Evolutionary conservation across 106 monocot genomes (phyloP), one percentile per base, ranked within the genome.

Genomic region (Dioscorea zingiberensis): DNA sequence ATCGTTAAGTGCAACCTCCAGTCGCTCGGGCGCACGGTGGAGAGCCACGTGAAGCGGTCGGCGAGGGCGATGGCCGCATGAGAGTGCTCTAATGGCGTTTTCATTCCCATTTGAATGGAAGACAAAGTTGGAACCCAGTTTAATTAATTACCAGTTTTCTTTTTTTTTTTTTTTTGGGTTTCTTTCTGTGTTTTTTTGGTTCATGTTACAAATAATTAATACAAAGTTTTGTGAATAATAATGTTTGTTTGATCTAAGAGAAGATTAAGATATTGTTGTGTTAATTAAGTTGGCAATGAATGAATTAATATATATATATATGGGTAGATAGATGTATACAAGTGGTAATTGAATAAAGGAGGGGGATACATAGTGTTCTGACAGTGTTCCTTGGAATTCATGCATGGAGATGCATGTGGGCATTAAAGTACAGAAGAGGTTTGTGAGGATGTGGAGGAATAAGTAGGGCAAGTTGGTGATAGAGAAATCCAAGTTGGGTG

Each of bases 1-100:
- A 87, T 87, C 63, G 87, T 87, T 13, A 56, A 58, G 44, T 77
- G 79, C 58, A 87, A 87, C 66, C 73, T 87, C 25, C 87, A 74
- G 59, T 80, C 83, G 3, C 80, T 87, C n/a, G 80, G 76, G 18
- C 73, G 59, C 61, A 77, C 64, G 21, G 79, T 70, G 18, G 83
- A 75, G 72, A 67, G 44, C 27, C 54, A 54, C 24, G 38, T 38
- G 38, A 38, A 38, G 38, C 9, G 44, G 17, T 14, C 27, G 60
- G 17, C 17, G 23, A 28, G 59, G 25, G 1, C 18, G 51, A 13
- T 51, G 51, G 0, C 19, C 4, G 51, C 51, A 13, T 51, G 19
- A 51, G 38, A 38, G 0, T 6, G 0, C 38, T 38, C 38, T 6
- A 38, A 38, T 10, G 38, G 3, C 38, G 38, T 38, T 38, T 38